Evolutionary conservation across 495 filamentous ascomycete genomes (phyloP).

Genomic region (Annulohypoxylon stygium): DNA sequence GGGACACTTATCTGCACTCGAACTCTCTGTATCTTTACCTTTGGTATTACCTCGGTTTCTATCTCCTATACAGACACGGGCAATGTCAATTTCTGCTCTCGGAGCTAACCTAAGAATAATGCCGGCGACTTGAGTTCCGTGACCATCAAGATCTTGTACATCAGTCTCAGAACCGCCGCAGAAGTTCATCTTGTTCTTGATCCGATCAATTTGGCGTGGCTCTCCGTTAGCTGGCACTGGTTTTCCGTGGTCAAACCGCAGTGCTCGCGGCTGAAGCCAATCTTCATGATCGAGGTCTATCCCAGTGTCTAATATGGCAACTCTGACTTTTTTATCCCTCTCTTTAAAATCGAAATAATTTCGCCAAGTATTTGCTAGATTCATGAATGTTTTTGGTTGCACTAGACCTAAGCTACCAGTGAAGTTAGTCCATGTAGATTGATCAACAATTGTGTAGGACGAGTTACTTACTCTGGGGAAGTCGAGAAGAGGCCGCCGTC

Average conservation of each 20-base stretch:
- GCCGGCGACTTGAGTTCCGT: constrained; percentile 14
- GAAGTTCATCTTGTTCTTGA: constrained; percentile 16
- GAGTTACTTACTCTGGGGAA: background rate
- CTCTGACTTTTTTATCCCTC: constrained; percentile 8
- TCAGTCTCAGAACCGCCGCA: constrained; percentile 6
- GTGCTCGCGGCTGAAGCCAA: constrained; percentile 13
- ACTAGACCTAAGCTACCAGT: background rate
- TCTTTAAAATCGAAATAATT: constrained; percentile 17
- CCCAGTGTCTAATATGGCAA: constrained; percentile 15
- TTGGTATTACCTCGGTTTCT: background rate
- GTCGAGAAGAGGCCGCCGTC: constrained; percentile 13
- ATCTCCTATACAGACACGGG: constrained; percentile 15
- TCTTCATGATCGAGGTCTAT: constrained; percentile 20
- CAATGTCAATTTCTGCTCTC: constrained; percentile 7
- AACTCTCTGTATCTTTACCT: background rate
- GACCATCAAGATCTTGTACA: constrained; percentile 13
- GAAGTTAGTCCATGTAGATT: background rate
- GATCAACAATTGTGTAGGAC: background rate
- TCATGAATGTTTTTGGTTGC: constrained; percentile 12
- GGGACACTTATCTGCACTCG: constrained; percentile 9
- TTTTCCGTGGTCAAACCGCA: background rate
- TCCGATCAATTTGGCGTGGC: constrained; percentile 15
- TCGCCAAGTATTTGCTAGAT: constrained; percentile 2
- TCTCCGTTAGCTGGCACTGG: constrained; percentile 9
- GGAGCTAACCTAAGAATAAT: constrained; percentile 20